Conservation (phyloP, 2,329 filamentous ascomycete species). For the Lasiodiplodia sp. region DNA sequence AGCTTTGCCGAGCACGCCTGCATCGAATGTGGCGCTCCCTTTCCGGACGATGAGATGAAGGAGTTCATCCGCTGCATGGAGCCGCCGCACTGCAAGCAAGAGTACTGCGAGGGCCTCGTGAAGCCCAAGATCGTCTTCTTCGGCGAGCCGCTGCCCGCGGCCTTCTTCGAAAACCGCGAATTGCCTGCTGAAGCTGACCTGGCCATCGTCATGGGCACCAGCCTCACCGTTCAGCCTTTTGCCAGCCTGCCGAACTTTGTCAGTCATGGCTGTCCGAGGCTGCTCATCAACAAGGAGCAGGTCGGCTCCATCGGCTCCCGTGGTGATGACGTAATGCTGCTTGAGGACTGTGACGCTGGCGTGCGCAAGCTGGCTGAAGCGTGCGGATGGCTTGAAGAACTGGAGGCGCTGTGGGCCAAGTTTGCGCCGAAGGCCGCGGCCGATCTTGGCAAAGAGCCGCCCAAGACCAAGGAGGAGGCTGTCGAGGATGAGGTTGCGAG, state of each 20-base stretch:
- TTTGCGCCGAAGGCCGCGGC: constrained; percentile 65
- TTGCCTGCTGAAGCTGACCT: constrained; percentile 73
- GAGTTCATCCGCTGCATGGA: constrained; percentile 69
- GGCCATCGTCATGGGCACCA: constrained; percentile 87
- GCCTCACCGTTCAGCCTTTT: constrained; percentile 87
- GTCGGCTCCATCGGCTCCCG: constrained; percentile 81
- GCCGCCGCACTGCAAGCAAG: constrained; percentile 72
- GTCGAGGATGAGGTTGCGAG: constrained; percentile 66
- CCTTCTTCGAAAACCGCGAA: constrained; percentile 67
- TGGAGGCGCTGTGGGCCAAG: constrained; percentile 76
- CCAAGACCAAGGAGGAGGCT: constrained; percentile 61
- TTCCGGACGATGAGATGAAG: constrained; percentile 77
- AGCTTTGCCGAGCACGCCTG: constrained; percentile 90
- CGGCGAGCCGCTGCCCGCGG: constrained; percentile 73
- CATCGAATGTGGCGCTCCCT: constrained; percentile 81
- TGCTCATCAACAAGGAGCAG: constrained; percentile 86
- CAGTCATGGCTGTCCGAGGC: constrained; percentile 68
- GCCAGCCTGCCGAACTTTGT: constrained; percentile 76
- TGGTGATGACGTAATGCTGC: constrained; percentile 81
- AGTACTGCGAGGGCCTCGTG: constrained; percentile 76
- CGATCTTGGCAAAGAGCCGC: constrained; percentile 51
- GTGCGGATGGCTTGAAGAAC: constrained; percentile 84
- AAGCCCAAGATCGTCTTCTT: constrained; percentile 98
- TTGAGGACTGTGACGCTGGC: constrained; percentile 84
- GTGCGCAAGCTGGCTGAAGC: constrained; percentile 79